These are phyloP conservation scores for Cyberlindnera veronae DNA, from an alignment of 805 yeast species.

Conservation along the genomic window DNA sequence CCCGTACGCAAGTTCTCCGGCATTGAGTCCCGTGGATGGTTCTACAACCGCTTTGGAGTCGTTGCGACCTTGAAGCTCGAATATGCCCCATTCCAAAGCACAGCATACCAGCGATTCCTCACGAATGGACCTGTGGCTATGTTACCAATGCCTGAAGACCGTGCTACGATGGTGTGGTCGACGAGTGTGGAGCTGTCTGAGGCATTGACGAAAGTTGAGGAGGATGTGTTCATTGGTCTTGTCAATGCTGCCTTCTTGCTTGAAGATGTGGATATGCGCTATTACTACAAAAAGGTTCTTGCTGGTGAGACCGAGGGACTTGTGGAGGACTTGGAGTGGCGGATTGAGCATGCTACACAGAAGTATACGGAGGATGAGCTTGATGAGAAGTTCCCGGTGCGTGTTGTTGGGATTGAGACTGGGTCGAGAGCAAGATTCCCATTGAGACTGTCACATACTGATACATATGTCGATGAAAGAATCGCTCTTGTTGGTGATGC, in stretches of 20 bases:
- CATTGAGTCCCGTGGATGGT: slow-evolving; percentile 90
- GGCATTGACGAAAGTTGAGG: slow-evolving; percentile 53
- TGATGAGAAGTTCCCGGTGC: slow-evolving; percentile 65
- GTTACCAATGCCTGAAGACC: slow-evolving; percentile 80
- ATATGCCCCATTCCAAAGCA: slow-evolving; percentile 61
- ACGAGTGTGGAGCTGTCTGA: slow-evolving; percentile 73
- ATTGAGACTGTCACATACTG: slow-evolving; percentile 83
- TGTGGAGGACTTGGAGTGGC: slow-evolving; percentile 69
- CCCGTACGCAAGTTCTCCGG: slow-evolving; percentile 83
- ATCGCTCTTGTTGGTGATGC: slow-evolving; percentile 97
- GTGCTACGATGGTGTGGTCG: slow-evolving; percentile 94
- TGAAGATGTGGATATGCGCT: slow-evolving; percentile 70
- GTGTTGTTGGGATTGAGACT: slow-evolving; percentile 53
- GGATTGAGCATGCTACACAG: slow-evolving; percentile 44
- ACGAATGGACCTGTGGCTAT: slow-evolving; percentile 92
- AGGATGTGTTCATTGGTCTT: slow-evolving; percentile 60
- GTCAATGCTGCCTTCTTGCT: slow-evolving; percentile 87
- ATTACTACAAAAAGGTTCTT: slow-evolving; percentile 49
- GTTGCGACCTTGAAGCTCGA: slow-evolving; percentile 83
- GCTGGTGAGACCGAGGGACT: slow-evolving; percentile 40
- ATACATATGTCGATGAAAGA: slow-evolving; percentile 77
- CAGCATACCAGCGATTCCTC: slow-evolving; percentile 93
- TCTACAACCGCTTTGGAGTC: slow-evolving; percentile 82
- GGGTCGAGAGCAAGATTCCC: slow-evolving; percentile 86
- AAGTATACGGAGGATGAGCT: slow-evolving; percentile 40